A percentile compares a stretch with the other conserved stretches of the same genome.
phyloP scores from a whole-genome alignment of 345 rosid genomes.

The Melaleuca alternifolia region DNA sequence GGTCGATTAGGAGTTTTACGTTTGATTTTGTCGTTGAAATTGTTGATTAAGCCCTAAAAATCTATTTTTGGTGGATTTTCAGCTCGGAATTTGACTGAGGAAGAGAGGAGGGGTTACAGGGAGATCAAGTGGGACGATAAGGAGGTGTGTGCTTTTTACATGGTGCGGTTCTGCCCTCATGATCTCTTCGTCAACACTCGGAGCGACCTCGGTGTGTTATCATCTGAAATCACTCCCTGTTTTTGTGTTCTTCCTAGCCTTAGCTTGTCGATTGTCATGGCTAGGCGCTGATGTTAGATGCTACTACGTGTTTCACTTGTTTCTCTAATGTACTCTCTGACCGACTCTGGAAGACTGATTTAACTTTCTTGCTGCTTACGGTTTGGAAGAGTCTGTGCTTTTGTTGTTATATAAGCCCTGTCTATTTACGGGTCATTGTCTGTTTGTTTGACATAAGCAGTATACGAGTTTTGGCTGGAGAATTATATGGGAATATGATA shows the following conservation, averaged over 20 bases:
- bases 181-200: slow-evolving; percentile 96
- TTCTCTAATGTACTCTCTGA: neutral
- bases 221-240: neutral
- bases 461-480: neutral
- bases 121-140: slow-evolving; percentile 89
- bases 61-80: neutral
- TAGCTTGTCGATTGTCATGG: neutral
- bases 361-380: neutral
- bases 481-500: neutral
- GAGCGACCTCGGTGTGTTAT: slow-evolving; percentile 88
- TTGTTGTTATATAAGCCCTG: neutral
- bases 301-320: neutral
- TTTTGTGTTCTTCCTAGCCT: neutral
- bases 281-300: neutral
- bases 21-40: neutral
- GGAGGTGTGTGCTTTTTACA: slow-evolving; percentile 84
- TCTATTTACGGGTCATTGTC: neutral
- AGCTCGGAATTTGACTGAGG: slow-evolving; percentile 92
- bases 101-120: slow-evolving; percentile 71
- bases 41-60: neutral
- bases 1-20: neutral
- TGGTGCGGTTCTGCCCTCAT: slow-evolving; percentile 98
- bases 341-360: neutral
- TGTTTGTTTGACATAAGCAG: neutral
- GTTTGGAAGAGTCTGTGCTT: neutral